Base-by-base conservation (phyloP, 805 yeast species). In the Maudiozyma barnettii region DNA sequence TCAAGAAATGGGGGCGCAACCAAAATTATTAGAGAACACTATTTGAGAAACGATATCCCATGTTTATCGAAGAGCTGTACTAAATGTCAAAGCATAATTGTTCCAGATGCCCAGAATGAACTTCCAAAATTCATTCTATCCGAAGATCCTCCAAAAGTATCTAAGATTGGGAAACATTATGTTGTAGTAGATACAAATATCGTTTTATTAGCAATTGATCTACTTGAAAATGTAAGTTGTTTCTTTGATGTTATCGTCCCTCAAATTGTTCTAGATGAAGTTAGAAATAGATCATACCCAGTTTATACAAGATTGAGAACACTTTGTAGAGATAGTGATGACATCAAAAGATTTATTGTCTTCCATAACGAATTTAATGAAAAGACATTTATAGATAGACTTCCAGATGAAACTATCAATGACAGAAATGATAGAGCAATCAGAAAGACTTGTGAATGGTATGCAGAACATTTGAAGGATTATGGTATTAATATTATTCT, bases 371-470 rank as follows among this genome's bases (percentile, higher is more conserved):
- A 91, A 65, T 93, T 89, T 65, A 77, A 77, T 54, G 77, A 78
- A 52, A 77, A 74, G 9, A 87, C 97, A 0, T 84, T 72, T 62
- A 72, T 81, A 4, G 71, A 71, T 29, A 77, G 97, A 58, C 45
- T 59, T 29, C 70, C 70, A 36, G 77, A 78, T 44, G 97, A 93
- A 65, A 60, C 82, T 10, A 82, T 85, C 52, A 88, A 91, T 60
- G 98, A 91, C 65, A 75, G 91, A 61, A 91, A 91, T 59, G 98
- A 91, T 65, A 71, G 96, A 54, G 88, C 96, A 23, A 89, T 93
- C 42, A 75, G 97, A 63, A 74, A 73, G 48, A 78, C 84, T 19
- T 81, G 85, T 22, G 60, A 73, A 39, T 93, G 89, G 84, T 93
- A 80, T 63, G 65, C 75, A 19, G 55, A 66, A 13, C 99, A 93